Conservation (phyloP, 129 eudicot species). For the Solidago caesia region DNA sequence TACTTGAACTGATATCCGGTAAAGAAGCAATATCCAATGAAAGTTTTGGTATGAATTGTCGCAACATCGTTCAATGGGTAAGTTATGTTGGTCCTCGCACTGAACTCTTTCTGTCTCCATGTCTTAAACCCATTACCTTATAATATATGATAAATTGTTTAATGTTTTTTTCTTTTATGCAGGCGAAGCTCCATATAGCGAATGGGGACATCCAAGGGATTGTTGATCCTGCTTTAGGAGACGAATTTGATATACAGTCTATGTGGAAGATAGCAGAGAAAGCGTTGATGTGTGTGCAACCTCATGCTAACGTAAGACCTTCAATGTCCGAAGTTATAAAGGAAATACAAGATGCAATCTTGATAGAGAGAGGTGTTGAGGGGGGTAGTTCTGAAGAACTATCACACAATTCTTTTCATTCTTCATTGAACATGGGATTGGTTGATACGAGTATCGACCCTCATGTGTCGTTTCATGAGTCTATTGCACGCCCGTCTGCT, state of each 20-base stretch:
- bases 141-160: background rate
- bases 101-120: background rate
- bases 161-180: constrained; percentile 9
- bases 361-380: constrained; percentile 60
- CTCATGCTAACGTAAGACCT: constrained; percentile 81
- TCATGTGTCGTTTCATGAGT: constrained; percentile 27
- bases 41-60: constrained; percentile 80
- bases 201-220: constrained; percentile 96
- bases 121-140: background rate
- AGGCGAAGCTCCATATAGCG: constrained; percentile 92
- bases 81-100: constrained; percentile 13
- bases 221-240: constrained; percentile 64
- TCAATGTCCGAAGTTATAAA: constrained; percentile 82
- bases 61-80: constrained; percentile 99
- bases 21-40: constrained; percentile 95
- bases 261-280: constrained; percentile 99
- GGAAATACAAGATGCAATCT: constrained; percentile 81
- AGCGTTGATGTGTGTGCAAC: constrained; percentile 86
- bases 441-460: constrained; percentile 48
- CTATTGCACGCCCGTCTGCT: constrained; percentile 16
- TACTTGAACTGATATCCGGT: constrained; percentile 93
- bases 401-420: constrained; percentile 68
- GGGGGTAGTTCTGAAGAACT: constrained; percentile 72
- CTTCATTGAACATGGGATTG: constrained; percentile 64
- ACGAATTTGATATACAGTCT: constrained; percentile 88